Conservation (phyloP, 768 basidiomycete genomes). For the Antrodiella citrinella region DNA sequence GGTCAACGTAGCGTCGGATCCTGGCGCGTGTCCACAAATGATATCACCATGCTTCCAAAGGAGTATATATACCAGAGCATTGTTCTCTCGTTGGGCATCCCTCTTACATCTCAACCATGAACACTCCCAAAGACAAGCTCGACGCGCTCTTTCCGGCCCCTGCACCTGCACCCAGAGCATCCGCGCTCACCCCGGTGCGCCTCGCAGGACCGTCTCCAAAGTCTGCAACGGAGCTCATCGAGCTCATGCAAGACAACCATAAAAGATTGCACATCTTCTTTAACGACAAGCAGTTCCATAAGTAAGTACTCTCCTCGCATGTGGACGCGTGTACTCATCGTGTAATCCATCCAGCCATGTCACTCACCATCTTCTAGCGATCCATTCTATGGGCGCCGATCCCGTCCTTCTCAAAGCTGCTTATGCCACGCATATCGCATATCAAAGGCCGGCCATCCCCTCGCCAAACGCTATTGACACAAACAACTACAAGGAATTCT, state of each 20-base stretch:
- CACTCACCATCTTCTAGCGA: constrained; percentile 47
- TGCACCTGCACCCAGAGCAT: neutral
- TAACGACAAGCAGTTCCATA: constrained; percentile 1
- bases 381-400: constrained; percentile 53
- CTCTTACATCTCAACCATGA: neutral
- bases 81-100: too few relatives aligned
- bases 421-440: constrained; percentile 32
- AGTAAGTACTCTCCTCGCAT: too few relatives aligned
- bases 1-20: too few relatives aligned
- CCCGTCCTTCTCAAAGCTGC: constrained; percentile 32
- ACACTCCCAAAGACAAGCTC: neutral
- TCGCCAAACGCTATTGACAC: constrained; percentile 39
- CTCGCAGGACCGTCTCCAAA: neutral
- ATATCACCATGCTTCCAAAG: neutral
- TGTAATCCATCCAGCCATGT: constrained; percentile 41
- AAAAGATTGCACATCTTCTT: neutral
- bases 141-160: neutral
- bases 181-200: neutral
- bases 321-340: too few relatives aligned
- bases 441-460: constrained; percentile 28
- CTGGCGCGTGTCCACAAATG: neutral
- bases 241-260: neutral
- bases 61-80: too few relatives aligned
- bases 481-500: constrained; percentile 43
- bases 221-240: neutral